phyloP scores from a whole-genome alignment of 805 yeast species.

The Cyberlindnera misumaiensis region DNA sequence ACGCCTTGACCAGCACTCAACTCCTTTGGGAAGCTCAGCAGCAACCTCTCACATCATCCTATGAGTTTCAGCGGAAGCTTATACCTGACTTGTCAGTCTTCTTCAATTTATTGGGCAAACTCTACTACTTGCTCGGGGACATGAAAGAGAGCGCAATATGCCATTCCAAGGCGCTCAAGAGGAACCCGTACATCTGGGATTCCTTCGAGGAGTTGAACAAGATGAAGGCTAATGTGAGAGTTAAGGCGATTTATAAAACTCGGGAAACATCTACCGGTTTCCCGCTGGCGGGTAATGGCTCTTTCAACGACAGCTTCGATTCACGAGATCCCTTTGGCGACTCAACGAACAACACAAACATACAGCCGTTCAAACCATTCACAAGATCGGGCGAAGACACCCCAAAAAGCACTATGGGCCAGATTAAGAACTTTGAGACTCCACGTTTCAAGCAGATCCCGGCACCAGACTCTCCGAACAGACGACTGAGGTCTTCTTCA shows the following conservation, averaged over 20 bases:
- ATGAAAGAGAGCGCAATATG: constrained; percentile 56
- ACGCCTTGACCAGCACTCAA: constrained; percentile 35
- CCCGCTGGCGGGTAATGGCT: constrained; percentile 5
- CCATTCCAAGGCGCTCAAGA: constrained; percentile 61
- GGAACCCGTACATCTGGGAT: constrained; percentile 81
- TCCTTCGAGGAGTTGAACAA: constrained; percentile 71
- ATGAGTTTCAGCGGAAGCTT: constrained; percentile 30
- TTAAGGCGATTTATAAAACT: constrained; percentile 43
- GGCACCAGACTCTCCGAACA: constrained; percentile 33
- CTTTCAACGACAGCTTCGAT: constrained; percentile 4
- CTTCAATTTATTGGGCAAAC: constrained; percentile 61
- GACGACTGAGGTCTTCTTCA: constrained; percentile 25
- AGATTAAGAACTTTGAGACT: constrained; percentile 31
- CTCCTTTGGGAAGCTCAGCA: constrained; percentile 29
- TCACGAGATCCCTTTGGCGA: constrained; percentile 25
- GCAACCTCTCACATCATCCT: constrained; percentile 19
- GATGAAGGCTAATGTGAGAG: constrained; percentile 64
- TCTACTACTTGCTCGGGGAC: constrained; percentile 55
- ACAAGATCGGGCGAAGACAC: constrained; percentile 15
- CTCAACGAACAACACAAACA: constrained; percentile 13
- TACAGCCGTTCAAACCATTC: constrained; percentile 10
- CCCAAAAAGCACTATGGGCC: constrained; percentile 9
- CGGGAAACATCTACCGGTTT: constrained; percentile 12
- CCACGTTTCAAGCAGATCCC: constrained; percentile 31
- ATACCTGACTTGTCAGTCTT: constrained; percentile 69